Conservation (phyloP, 495 filamentous ascomycete genomes). For the Melanomma pulvis-pyrius region DNA sequence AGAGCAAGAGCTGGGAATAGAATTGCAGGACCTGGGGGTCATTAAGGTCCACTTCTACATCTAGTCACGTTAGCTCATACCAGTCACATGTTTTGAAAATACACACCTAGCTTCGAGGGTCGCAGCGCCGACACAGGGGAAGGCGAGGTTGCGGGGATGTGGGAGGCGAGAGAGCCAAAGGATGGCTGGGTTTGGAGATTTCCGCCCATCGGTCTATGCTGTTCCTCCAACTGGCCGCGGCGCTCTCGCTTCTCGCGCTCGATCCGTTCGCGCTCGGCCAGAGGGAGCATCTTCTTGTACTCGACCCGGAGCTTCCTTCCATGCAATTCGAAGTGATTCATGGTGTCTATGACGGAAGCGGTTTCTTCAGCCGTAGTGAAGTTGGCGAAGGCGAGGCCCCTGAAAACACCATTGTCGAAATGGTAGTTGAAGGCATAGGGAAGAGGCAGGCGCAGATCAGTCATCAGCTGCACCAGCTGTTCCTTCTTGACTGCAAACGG, state of each 20-base stretch:
- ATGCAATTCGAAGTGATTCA: constrained; percentile 95
- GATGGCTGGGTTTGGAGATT: constrained; percentile 79
- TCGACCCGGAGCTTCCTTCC: constrained; percentile 93
- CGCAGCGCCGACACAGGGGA: constrained; percentile 67
- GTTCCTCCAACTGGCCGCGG: constrained; percentile 93
- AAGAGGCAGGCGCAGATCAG: constrained; percentile 82
- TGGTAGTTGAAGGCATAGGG: constrained; percentile 99
- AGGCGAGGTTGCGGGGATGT: constrained; percentile 69
- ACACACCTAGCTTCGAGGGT: constrained; percentile 62
- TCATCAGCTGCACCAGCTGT: constrained; percentile 89
- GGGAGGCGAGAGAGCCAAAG: constrained; percentile 77
- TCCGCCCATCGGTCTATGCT: constrained; percentile 75
- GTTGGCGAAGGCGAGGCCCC: constrained; percentile 95
- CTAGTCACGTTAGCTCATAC: constrained; percentile 1
- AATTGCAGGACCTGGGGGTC: constrained; percentile 83
- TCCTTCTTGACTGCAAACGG: constrained; percentile 98
- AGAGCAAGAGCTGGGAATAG: constrained; percentile 85
- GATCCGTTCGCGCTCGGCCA: constrained; percentile 92
- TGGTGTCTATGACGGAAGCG: constrained; percentile 79
- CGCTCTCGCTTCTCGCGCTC: constrained; percentile 97
- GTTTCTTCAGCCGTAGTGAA: constrained; percentile 96
- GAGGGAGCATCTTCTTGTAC: constrained; percentile 99
- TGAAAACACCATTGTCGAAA: constrained; percentile 97
- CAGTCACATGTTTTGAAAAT: not conserved
- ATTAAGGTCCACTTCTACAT: constrained; percentile 78